Evolutionary conservation across 2,329 filamentous ascomycete genomes (phyloP), one percentile per base, ranked within the genome.

Genomic region (Neonectria magnoliae): DNA sequence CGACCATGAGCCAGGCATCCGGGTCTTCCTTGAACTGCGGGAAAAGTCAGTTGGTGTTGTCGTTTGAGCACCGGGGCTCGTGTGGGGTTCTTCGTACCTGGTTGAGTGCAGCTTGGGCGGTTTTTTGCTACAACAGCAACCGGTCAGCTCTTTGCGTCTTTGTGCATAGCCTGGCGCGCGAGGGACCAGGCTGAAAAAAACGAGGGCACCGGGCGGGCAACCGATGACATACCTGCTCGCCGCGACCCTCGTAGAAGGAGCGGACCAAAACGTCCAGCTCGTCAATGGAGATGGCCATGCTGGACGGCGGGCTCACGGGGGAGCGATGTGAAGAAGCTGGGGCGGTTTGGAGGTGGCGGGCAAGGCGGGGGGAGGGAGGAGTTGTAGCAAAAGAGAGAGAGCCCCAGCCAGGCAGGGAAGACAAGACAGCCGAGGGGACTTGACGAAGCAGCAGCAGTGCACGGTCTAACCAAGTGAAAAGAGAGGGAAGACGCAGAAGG

Each of bases 201-300:
- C 65, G 47, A 60, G 47, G 53, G 52, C 42, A 31, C 56, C 44
- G 29, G 50, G 53, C 51, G 33, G 62, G 29, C 31, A 54, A 25
- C 29, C 10, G 29, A 55, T 44, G 38, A 62, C 90, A 76, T 85
- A 97, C 94, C 85, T 94, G 88, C 67, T 98, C 93, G 75, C 96
- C 96, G 81, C 95, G 92, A 79, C 94, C 94, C 84, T 98, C 95
- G 78, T 97, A 99, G 83, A 99, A 98, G 84, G 93, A 90, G 80
- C 93, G 94, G 87, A 98, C 95, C 73, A 94, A 96, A 81, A 87
- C 91, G 88, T 99, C 96, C 85, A 99, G 90, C 89, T 99, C 96
- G 81, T 92, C 90, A 82, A 99, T 95, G 76, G 92, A 85, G 79
- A 88, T 84, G 79, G 88, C 84, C 89, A 91, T 91, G 80, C 79